Evolutionary conservation across 2,329 filamentous ascomycete genomes (phyloP), one percentile per base, ranked within the genome.

Genomic region (Thielaviopsis punctulata): DNA sequence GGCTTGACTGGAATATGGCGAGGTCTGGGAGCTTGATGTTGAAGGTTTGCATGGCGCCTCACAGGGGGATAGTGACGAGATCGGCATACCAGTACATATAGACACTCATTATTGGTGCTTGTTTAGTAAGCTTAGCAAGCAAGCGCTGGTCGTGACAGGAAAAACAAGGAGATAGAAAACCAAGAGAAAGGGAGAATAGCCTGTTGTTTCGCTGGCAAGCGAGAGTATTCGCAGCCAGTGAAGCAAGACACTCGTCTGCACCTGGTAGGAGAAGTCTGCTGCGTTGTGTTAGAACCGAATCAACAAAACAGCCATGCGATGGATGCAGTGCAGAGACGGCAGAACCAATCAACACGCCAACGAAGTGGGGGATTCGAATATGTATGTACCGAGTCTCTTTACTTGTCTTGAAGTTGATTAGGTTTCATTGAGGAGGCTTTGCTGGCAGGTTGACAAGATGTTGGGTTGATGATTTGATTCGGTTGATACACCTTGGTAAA

Each of bases 11-110:
- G 21, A 15, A 45, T 18, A 53, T 30, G 19, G 45, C 19, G 30
- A 53, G 48, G 25, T 48, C 25, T 4, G 51, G 46, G 21, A 53
- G 51, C 9, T 43, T 18, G 27, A 53, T 49, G 6, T 27, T 41
- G 21, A 43, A 49, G 19, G 3, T 24, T 33, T 49, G 36, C 51
- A 53, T 53, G 6, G 22, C 18, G 30, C 30, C 30, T 36, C 30
- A 36, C 30, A 36, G 30, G 30, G 30, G 30, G 12, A 36, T 15
- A 36, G 30, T 19, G 22, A 10, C 30, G n/a, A 41, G 21, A 19
- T 24, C 21, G 27, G 30, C 18, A 24, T 39, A 25, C 4, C n/a
- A n/a, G n/a, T n/a, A n/a, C n/a, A n/a, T n/a, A n/a, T n/a, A n/a
- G n/a, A n/a, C n/a, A n/a, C n/a, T 15, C 23, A 27, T 25, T 47